Evolutionary conservation across 768 basidiomycete species (phyloP).

Genomic region (Termitomyces sp.): DNA sequence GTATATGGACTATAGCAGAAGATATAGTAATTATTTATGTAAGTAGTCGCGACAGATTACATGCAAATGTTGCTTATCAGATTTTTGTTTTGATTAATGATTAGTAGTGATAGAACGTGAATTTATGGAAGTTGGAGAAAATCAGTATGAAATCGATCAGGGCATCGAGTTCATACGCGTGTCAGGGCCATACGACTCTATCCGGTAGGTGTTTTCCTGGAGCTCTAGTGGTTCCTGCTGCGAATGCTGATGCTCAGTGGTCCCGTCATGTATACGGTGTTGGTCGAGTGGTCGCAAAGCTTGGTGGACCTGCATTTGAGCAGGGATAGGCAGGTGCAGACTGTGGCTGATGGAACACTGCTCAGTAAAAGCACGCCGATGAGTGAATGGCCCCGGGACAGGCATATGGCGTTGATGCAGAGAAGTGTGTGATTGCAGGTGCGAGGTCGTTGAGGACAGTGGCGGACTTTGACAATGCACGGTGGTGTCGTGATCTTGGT

Average conservation of each 20-base stretch:
- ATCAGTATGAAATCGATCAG: constrained; percentile 27
- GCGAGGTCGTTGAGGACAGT: constrained; percentile 30
- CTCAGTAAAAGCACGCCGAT: constrained; percentile 57
- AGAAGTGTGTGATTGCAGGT: constrained; percentile 30
- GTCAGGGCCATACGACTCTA: constrained; percentile 39
- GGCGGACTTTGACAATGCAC: constrained; percentile 41
- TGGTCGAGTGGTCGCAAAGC: constrained; percentile 43
- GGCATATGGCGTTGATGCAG: constrained; percentile 39
- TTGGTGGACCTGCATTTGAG: constrained; percentile 38
- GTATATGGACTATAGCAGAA: constrained; percentile 24
- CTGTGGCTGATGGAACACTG: constrained; percentile 47
- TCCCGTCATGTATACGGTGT: constrained; percentile 32
- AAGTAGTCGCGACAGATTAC: constrained; percentile 13
- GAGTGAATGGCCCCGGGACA: constrained; percentile 40
- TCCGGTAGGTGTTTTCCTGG: constrained; percentile 30
- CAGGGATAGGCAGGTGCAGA: constrained; percentile 47
- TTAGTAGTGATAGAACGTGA: constrained; percentile 8
- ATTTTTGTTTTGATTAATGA: constrained; percentile 17
- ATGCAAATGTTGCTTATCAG: constrained; percentile 9
- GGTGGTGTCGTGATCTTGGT: constrained; percentile 38
- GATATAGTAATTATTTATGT: constrained; percentile 28
- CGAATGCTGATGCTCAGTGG: constrained; percentile 19
- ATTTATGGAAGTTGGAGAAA: neutral
- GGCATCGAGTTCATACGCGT: constrained; percentile 45
- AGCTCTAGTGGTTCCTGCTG: constrained; percentile 21